These are phyloP conservation scores for Candida verbasci DNA, from an alignment of 805 yeast species.

Conservation along the genomic window DNA sequence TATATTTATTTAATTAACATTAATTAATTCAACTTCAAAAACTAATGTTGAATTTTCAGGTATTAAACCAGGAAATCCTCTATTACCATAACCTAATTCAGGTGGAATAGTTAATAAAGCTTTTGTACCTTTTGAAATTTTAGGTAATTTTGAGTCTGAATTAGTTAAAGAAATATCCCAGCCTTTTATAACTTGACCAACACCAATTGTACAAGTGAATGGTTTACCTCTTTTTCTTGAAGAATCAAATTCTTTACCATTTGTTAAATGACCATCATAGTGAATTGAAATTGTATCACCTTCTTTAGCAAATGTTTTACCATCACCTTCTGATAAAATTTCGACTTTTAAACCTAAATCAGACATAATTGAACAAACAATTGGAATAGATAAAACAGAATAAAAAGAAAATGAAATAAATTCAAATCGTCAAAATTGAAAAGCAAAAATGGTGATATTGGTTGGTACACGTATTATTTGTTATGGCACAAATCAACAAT, in stretches of 20 bases:
- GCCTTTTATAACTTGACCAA: constrained; percentile 88
- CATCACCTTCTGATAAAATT: constrained; percentile 65
- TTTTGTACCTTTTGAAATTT: constrained; percentile 88
- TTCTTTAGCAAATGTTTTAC: constrained; percentile 74
- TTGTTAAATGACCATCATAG: constrained; percentile 91
- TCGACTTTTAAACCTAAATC: constrained; percentile 30
- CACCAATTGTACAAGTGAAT: constrained; percentile 91
- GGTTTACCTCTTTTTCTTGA: constrained; percentile 94
- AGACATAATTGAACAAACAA: no score
- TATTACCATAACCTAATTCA: constrained; percentile 85
- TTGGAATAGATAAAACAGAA: no score
- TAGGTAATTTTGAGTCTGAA: constrained; percentile 73
- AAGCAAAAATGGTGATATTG: no score
- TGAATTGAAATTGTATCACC: constrained; percentile 93
- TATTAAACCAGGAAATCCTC: constrained; percentile 95
- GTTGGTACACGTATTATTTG: no score
- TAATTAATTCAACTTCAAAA: constrained; percentile 73
- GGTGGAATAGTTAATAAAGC: constrained; percentile 92
- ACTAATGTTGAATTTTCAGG: constrained; percentile 95
- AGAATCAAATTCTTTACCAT: constrained; percentile 94
- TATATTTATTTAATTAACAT: constrained; percentile 35
- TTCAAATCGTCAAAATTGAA: no score
- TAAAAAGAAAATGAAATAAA: no score
- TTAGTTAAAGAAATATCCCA: constrained; percentile 10
- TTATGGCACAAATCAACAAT: no score